Evolutionary conservation across 192 early-diverging fungal genomes (phyloP), one percentile per base, ranked within the genome.

Genomic region (Jimgerdemannia lactiflua): DNA sequence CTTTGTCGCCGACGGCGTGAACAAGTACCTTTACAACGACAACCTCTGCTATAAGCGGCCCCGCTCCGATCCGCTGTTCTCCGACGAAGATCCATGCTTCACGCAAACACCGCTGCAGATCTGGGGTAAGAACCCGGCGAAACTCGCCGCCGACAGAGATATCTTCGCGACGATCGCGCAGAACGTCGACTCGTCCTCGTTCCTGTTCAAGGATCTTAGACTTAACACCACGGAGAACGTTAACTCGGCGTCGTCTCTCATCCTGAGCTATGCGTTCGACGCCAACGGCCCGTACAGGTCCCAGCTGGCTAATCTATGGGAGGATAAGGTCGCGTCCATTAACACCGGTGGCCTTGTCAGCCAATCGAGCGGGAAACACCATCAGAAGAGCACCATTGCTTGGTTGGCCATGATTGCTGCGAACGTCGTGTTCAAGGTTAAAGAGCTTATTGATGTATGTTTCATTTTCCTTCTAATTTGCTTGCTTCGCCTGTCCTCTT

Each of bases 341-440:
- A 71, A 81, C 49, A 71, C 75, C 9, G 79, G 78, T 67, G 81
- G 78, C 42, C 77, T 84, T 18, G 78, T 80, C 63, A 79, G 81
- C 6, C 87, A 85, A 44, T 74, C 80, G 18, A 75, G 69, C 11
- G 41, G 81, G 41, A 64, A 78, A 41, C 65, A 74, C 39, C 71
- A 79, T 39, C 82, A 88, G 75, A 84, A 86, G 80, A 83, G 83
- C 70, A 74, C 86, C 10, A 68, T 90, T 69, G 83, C 84, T 11
- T 90, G 88, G 88, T 70, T 88, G 6, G 83, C 81, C 65, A 83
- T 82, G 7, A 78, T 87, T 40, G 68, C 83, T n/a, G 70, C 86
- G 42, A 90, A 90, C 79, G 76, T 93, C 64, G 70, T 86, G 44
- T 71, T 78, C 65, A 90, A 87, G 73, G 87, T 94, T 64, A 85